phyloP scores from a whole-genome alignment of 495 filamentous ascomycete species.

The Xylaria acuta region DNA sequence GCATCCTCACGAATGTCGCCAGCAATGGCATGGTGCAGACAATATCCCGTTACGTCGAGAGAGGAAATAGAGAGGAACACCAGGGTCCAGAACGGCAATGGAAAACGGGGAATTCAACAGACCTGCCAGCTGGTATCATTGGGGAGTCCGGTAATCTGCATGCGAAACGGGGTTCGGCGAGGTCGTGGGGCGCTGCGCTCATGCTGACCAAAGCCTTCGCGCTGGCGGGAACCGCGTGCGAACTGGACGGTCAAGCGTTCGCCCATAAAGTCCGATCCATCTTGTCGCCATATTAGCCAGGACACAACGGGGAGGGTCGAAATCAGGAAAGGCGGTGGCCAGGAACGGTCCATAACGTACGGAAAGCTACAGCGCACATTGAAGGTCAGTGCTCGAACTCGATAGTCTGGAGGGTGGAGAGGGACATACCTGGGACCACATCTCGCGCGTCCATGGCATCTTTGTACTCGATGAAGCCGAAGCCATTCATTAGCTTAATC shows the following conservation, averaged over 20 bases:
- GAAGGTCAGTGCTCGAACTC: slow-evolving; percentile 38
- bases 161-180: slow-evolving; percentile 90
- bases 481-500: slow-evolving; percentile 99
- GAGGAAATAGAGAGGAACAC: slow-evolving; percentile 42
- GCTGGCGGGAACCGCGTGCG: slow-evolving; percentile 89
- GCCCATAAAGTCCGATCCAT: slow-evolving; percentile 98
- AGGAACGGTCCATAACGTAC: slow-evolving; percentile 54
- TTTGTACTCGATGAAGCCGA: slow-evolving; percentile 99
- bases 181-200: slow-evolving; percentile 87
- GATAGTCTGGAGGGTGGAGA: slow-evolving; percentile 23
- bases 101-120: slow-evolving; percentile 70
- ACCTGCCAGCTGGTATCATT: slow-evolving; percentile 99
- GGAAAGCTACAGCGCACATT: slow-evolving; percentile 54
- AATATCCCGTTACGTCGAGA: slow-evolving; percentile 42
- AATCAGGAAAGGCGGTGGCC: slow-evolving; percentile 38
- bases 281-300: slow-evolving; percentile 62
- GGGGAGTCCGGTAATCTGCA: slow-evolving; percentile 97
- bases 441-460: slow-evolving; percentile 96
- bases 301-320: slow-evolving; percentile 34
- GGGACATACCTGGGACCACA: slow-evolving; percentile 86
- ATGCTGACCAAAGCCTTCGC: slow-evolving; percentile 65
- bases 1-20: slow-evolving; percentile 36
- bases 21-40: slow-evolving; percentile 37
- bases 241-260: slow-evolving; percentile 97
- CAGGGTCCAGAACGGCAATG: slow-evolving; percentile 61